These are phyloP conservation scores for Acmispon strigosus DNA, from an alignment of 306 rosid genomes.

Conservation along the genomic window DNA sequence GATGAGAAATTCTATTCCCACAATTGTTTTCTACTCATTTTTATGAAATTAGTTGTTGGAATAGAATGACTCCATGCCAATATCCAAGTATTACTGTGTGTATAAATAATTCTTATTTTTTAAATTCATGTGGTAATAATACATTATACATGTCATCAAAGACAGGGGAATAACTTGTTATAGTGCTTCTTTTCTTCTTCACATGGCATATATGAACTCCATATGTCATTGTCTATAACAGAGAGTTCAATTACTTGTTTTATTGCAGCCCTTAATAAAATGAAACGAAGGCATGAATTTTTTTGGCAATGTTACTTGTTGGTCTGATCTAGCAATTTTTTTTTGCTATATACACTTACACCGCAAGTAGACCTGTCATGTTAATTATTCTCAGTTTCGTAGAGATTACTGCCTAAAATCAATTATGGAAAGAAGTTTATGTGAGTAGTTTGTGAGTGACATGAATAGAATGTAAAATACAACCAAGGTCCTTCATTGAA, in stretches of 20 bases:
- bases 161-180: not conserved
- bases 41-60: too few relatives aligned
- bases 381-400: not conserved
- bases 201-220: not conserved
- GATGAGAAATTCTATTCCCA: too few relatives aligned
- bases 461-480: not conserved
- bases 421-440: too few relatives aligned
- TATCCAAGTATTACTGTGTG: not conserved
- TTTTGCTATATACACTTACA: too few relatives aligned
- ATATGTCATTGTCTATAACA: not conserved
- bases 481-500: not conserved
- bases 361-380: not conserved
- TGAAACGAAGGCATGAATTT: not conserved
- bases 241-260: not conserved
- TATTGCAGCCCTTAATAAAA: not conserved
- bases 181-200: not conserved
- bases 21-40: too few relatives aligned
- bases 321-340: not conserved
- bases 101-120: constrained; percentile 1
- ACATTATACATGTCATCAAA: constrained; percentile 3
- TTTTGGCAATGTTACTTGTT: not conserved
- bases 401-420: not conserved
- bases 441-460: not conserved
- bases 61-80: not conserved
- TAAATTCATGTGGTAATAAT: not conserved